Evolutionary conservation across 768 basidiomycete species (phyloP).

Genomic region (Boletus vinaceobasis): DNA sequence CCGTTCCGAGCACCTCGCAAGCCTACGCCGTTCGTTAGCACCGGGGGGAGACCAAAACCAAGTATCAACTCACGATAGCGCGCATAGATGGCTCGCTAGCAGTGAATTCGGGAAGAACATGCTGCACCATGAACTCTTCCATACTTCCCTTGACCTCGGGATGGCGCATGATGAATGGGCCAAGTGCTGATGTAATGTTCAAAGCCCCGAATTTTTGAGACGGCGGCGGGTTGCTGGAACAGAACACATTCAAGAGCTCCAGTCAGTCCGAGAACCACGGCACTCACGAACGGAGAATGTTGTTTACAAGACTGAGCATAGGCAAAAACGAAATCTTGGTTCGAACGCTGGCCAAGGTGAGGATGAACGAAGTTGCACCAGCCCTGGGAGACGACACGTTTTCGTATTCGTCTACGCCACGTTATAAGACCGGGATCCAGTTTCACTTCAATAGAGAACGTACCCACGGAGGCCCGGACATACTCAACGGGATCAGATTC

Average conservation of each 20-base stretch:
- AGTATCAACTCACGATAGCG: conserved; percentile 56
- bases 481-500: conserved; percentile 82
- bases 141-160: conserved; percentile 74
- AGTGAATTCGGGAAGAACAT: conserved; percentile 71
- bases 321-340: conserved; percentile 81
- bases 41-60: background rate
- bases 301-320: conserved; percentile 75
- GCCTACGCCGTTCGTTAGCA: conserved; percentile 45
- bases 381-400: conserved; percentile 72
- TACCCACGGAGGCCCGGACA: conserved; percentile 71
- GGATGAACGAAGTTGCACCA: conserved; percentile 76
- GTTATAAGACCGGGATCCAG: background rate
- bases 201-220: conserved; percentile 80
- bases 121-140: conserved; percentile 71
- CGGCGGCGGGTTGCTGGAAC: conserved; percentile 45
- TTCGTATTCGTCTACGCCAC: conserved; percentile 75
- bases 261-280: background rate
- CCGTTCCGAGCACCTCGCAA: conserved; percentile 73
- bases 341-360: conserved; percentile 72
- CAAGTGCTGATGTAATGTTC: conserved; percentile 75
- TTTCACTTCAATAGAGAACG: conserved; percentile 10
- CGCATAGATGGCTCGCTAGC: conserved; percentile 69
- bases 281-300: conserved; percentile 62
- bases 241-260: background rate
- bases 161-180: conserved; percentile 79